Evolutionary conservation across 306 rosid genomes (phyloP).

Genomic region (Malus sylvestris): DNA sequence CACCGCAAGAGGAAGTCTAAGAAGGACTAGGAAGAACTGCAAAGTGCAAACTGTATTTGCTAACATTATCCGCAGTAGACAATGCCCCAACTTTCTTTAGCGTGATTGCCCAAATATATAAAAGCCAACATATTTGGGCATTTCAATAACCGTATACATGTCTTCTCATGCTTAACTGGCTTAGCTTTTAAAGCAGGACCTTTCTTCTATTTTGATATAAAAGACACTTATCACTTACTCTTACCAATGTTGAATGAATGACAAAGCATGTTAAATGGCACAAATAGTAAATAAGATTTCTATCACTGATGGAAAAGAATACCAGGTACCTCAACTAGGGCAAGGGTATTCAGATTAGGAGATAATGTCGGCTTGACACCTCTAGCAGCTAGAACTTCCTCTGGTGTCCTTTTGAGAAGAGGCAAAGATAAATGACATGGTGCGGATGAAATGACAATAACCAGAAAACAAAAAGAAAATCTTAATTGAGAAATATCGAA

Average conservation of each 20-base stretch:
- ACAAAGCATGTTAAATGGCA: conserved; percentile 2
- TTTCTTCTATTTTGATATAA: too few relatives aligned
- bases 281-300: not conserved
- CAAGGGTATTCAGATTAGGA: conserved; percentile 89
- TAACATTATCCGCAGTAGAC: too few relatives aligned
- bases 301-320: conserved; percentile 15
- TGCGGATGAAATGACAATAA: not conserved
- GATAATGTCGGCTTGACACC: conserved; percentile 97
- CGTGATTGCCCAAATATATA: too few relatives aligned
- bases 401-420: conserved; percentile 68
- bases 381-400: conserved; percentile 90
- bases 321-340: conserved; percentile 78
- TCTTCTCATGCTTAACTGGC: too few relatives aligned
- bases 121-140: too few relatives aligned
- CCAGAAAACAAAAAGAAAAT: not conserved
- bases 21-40: too few relatives aligned
- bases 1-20: too few relatives aligned
- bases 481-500: not conserved
- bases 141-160: too few relatives aligned
- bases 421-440: not conserved
- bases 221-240: not conserved
- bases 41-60: too few relatives aligned
- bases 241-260: conserved; percentile 2
- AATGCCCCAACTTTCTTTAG: too few relatives aligned
- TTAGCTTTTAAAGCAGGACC: too few relatives aligned